Conservation (phyloP, 805 yeast species). For the Yarrowia keelungensis region DNA sequence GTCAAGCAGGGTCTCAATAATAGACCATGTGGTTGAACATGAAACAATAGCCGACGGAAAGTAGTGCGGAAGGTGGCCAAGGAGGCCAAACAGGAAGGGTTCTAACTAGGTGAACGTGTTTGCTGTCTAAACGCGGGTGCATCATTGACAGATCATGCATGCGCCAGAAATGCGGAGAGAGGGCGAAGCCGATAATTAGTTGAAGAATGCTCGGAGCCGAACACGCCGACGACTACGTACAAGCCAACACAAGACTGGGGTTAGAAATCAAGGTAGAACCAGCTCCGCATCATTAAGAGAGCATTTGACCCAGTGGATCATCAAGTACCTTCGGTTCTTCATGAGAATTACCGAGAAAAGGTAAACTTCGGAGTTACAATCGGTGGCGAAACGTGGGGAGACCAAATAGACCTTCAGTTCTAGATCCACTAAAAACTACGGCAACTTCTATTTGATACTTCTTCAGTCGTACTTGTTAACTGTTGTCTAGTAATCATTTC, state of each 20-base stretch:
- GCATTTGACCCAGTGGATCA: no score
- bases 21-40: no score
- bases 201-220: slow-evolving; percentile 31
- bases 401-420: no score
- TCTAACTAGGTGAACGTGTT: background rate
- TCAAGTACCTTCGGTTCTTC: no score
- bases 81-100: no score
- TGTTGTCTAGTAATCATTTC: slow-evolving; percentile 8
- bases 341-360: slow-evolving; percentile 2
- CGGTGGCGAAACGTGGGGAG: background rate
- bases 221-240: slow-evolving; percentile 16
- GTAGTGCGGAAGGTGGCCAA: no score
- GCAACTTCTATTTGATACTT: no score
- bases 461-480: background rate
- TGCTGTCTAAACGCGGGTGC: slow-evolving; percentile 23
- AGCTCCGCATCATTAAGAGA: background rate
- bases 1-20: no score
- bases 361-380: slow-evolving; percentile 14
- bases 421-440: no score
- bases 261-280: background rate
- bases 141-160: slow-evolving; percentile 24
- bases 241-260: background rate
- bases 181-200: background rate
- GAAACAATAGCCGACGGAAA: no score
- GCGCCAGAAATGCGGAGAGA: slow-evolving; percentile 30